These are phyloP conservation scores for Saccharomycopsis oosterbeekiorum DNA, from an alignment of 805 yeast genomes.

Conservation along the genomic window DNA sequence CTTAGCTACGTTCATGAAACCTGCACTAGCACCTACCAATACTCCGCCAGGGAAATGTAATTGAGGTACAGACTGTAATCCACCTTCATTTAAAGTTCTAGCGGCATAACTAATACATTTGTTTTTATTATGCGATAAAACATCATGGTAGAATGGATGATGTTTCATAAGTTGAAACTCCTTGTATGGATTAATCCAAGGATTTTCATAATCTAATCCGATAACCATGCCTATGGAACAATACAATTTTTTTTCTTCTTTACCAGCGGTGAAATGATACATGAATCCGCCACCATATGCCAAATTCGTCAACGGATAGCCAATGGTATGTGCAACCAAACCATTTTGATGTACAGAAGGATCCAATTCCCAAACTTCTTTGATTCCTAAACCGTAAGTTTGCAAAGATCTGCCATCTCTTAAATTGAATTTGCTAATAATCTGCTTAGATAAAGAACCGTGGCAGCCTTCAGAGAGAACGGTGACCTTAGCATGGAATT, in stretches of 20 bases:
- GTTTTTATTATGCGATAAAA: constrained; percentile 60
- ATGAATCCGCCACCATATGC: constrained; percentile 96
- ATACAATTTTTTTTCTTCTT: constrained; percentile 23
- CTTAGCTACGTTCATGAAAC: constrained; percentile 94
- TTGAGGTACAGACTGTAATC: constrained; percentile 85
- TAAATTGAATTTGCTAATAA: constrained; percentile 56
- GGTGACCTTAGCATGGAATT: constrained; percentile 82
- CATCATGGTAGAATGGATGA: constrained; percentile 72
- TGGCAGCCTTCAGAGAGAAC: constrained; percentile 98
- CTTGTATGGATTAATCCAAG: constrained; percentile 90
- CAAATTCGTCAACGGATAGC: constrained; percentile 66
- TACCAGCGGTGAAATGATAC: constrained; percentile 91
- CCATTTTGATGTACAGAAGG: constrained; percentile 78
- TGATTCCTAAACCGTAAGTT: constrained; percentile 92
- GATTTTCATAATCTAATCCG: constrained; percentile 91
- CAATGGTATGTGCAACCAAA: constrained; percentile 76
- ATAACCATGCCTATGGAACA: constrained; percentile 91
- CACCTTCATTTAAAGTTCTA: constrained; percentile 95
- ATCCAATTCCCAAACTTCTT: constrained; percentile 93
- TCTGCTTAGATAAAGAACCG: constrained; percentile 80
- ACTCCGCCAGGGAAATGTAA: constrained; percentile 94
- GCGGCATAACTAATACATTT: constrained; percentile 93
- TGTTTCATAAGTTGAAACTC: constrained; percentile 92
- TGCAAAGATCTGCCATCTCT: constrained; percentile 62
- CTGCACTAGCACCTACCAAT: constrained; percentile 91